Evolutionary conservation across 208 protist genomes (phyloP), one percentile per base, ranked within the genome.

Genomic region (Leishmania mexicana): DNA sequence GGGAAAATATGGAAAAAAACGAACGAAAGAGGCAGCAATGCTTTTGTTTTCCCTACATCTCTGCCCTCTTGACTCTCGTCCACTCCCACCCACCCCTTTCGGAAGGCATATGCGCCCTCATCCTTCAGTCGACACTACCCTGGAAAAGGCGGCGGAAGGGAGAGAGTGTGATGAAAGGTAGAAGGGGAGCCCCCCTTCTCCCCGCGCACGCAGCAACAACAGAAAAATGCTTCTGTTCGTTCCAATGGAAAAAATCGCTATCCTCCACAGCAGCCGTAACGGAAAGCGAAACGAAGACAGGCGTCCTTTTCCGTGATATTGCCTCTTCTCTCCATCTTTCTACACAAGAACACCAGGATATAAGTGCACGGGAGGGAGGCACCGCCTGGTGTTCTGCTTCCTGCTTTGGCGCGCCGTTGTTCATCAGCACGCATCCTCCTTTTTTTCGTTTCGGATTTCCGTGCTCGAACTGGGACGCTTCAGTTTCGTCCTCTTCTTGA

Each of bases 21-120:
- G 51, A 0, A 28, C 4, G 0, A n/a, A 42, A 10, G n/a, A 11
- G 24, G 45, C 15, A 57, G 21, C 35, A n/a, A n/a, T 62, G 8
- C 62, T 21, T 53, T 58, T 42, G 13, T 76, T 62, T 62, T 76
- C 35, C 1, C 73, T 40, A 62, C 73, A 76, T 21, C 35, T 76
- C 45, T 35, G 45, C 47, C 3, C 47, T 54, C 73, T 58, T 64
- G 19, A 13, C 7, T 76, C 31, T 31, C 31, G 35, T 7, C 7
- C 47, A 57, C 71, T 38, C 24, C 24, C 67, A 45, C 67, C 35
- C 38, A 38, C 15, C 13, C 42, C 35, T 40, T 54, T 51, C 70
- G 49, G 45, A 51, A 31, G 28, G 47, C 45, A 53, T 21, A n/a
- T 53, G 45, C 15, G 8, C 15, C 11, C 45, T 4, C 42, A 74